phyloP scores from a whole-genome alignment of 192 early-diverging fungal species.

The Piromyces sp. region DNA sequence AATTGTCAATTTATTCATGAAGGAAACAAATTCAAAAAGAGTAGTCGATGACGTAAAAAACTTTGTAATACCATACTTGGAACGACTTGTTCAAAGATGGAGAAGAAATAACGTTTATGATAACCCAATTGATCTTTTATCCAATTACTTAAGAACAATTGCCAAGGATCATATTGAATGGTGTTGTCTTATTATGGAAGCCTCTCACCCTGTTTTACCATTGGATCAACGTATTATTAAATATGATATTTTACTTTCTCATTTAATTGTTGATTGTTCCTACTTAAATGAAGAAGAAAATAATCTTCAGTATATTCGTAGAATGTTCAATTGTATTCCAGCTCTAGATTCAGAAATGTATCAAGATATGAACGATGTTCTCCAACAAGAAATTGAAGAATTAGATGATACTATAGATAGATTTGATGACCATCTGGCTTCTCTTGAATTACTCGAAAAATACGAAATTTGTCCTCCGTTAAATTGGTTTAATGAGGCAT shows the following conservation, averaged over 20 bases:
- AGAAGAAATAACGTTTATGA: background rate
- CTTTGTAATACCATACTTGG: background rate
- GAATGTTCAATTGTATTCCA: background rate
- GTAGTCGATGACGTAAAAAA: background rate
- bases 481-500: conserved; percentile 35
- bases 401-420: conserved; percentile 15
- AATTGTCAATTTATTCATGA: background rate
- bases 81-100: conserved; percentile 17
- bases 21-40: background rate
- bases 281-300: background rate
- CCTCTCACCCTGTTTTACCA: background rate
- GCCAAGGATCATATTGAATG: background rate
- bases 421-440: conserved; percentile 38
- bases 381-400: conserved; percentile 4
- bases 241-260: background rate
- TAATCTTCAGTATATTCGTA: background rate
- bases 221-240: background rate
- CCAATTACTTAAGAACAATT: background rate
- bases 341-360: background rate
- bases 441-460: conserved; percentile 35
- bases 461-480: conserved; percentile 37
- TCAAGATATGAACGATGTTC: background rate
- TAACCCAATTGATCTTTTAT: background rate
- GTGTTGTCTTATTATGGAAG: background rate
- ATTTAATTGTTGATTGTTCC: background rate